phyloP scores from a whole-genome alignment of 2,329 filamentous ascomycete genomes.

The Cordyceps javanica region DNA sequence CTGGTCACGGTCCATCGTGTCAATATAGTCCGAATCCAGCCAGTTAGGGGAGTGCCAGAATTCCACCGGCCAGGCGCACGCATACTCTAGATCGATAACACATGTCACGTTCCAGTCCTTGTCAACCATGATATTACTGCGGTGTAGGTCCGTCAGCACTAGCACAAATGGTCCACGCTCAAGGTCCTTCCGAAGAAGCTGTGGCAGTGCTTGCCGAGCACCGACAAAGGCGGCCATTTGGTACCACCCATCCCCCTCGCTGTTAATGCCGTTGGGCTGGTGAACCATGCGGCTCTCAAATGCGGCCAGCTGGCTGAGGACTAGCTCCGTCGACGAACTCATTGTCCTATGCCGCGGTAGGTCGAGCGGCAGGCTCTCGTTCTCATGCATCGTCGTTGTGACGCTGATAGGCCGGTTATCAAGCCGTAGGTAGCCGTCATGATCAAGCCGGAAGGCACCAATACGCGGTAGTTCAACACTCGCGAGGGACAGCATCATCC shows the following conservation, averaged over 20 bases:
- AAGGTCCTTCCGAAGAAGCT: not conserved
- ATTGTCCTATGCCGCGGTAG: not conserved
- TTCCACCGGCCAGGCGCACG: not conserved
- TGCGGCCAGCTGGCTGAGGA: not conserved
- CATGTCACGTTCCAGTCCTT: not conserved
- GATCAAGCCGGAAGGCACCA: slow-evolving; percentile 21
- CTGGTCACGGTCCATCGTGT: not conserved
- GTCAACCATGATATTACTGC: not conserved
- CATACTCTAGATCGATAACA: not conserved
- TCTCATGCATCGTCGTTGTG: slow-evolving; percentile 22
- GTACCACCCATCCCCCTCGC: not conserved
- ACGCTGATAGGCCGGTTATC: slow-evolving; percentile 31
- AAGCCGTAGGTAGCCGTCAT: slow-evolving; percentile 24
- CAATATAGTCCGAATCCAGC: not conserved
- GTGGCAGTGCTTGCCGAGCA: slow-evolving; percentile 18
- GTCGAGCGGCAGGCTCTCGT: not conserved
- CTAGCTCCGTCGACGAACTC: not conserved
- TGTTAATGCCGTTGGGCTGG: slow-evolving; percentile 9
- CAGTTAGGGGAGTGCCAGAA: not conserved
- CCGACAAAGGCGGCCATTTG: slow-evolving; percentile 25
- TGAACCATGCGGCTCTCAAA: not conserved
- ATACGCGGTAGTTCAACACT: slow-evolving; percentile 24
- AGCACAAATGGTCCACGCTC: slow-evolving; percentile 28
- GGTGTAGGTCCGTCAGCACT: slow-evolving; percentile 30
- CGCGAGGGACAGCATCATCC: slow-evolving; percentile 23